Evolutionary conservation across 306 rosid species (phyloP).

Genomic region (Lathyrus oleraceus): DNA sequence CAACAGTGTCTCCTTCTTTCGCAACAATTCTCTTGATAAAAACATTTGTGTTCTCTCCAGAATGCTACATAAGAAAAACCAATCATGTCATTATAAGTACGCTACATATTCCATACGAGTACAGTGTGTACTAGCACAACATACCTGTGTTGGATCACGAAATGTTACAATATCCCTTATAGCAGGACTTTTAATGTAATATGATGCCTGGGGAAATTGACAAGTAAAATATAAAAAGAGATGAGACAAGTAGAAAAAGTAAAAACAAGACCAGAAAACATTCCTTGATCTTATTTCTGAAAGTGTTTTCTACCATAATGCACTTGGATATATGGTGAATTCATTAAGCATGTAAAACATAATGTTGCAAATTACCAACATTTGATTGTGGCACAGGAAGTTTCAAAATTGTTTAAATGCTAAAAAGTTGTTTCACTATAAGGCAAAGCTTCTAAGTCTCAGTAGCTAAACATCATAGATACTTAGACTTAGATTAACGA

Average conservation of each 20-base stretch:
- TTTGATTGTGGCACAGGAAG: not conserved
- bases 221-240: constrained; percentile 27
- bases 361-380: not conserved
- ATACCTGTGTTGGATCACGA: constrained; percentile 78
- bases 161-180: constrained; percentile 71
- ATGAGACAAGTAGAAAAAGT: not conserved
- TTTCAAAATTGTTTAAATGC: not conserved
- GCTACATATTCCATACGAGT: constrained; percentile 23
- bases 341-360: not conserved
- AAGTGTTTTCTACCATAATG: constrained; percentile 10
- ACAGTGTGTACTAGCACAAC: constrained; percentile 15
- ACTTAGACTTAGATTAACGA: too few relatives aligned
- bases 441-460: not conserved
- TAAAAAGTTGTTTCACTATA: not conserved
- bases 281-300: not conserved
- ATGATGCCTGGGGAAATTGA: constrained; percentile 63
- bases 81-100: constrained; percentile 34
- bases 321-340: constrained; percentile 10
- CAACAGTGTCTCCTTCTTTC: constrained; percentile 75
- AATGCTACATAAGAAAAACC: constrained; percentile 47
- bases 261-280: constrained; percentile 3
- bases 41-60: constrained; percentile 48
- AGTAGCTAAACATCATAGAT: constrained; percentile 4
- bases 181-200: constrained; percentile 68
- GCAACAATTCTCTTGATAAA: constrained; percentile 91